Conservation (phyloP, 345 rosid genomes). For the Dimocarpus longan region DNA sequence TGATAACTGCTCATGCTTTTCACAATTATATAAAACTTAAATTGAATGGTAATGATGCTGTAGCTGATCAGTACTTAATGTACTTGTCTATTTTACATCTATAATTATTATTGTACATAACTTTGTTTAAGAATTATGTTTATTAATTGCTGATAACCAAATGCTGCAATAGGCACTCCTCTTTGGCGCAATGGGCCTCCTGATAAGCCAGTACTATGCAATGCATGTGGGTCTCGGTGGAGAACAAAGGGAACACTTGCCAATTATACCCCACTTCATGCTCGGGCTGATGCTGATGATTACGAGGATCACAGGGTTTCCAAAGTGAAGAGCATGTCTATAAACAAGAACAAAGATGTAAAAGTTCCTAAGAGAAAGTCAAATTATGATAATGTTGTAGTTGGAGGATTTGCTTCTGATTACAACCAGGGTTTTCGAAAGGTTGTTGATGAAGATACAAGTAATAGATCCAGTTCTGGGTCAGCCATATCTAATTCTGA, state of each 20-base stretch:
- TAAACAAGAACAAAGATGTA: conserved; percentile 64
- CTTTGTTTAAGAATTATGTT: background rate
- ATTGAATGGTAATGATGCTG: conserved; percentile 3
- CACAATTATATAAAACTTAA: background rate
- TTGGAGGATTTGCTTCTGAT: conserved; percentile 47
- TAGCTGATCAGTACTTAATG: conserved; percentile 5
- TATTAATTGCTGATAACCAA: conserved; percentile 24
- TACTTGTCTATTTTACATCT: conserved; percentile 9
- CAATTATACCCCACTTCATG: conserved; percentile 82
- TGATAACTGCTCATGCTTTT: background rate
- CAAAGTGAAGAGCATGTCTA: conserved; percentile 56
- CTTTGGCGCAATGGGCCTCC: conserved; percentile 99
- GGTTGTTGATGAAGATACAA: conserved; percentile 74
- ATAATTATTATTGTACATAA: background rate
- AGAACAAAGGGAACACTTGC: conserved; percentile 85
- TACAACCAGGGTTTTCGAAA: conserved; percentile 55
- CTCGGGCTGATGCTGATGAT: conserved; percentile 68
- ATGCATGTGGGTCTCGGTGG: conserved; percentile 99
- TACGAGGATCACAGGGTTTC: conserved; percentile 59
- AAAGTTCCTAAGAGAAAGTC: conserved; percentile 77
- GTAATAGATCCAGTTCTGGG: conserved; percentile 95
- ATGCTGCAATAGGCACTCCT: conserved; percentile 71
- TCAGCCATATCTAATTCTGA: conserved; percentile 96
- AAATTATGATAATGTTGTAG: conserved; percentile 45
- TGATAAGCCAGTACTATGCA: conserved; percentile 96